Evolutionary conservation across 2,329 filamentous ascomycete genomes (phyloP).

Genomic region (Alternaria angustiovoidea): DNA sequence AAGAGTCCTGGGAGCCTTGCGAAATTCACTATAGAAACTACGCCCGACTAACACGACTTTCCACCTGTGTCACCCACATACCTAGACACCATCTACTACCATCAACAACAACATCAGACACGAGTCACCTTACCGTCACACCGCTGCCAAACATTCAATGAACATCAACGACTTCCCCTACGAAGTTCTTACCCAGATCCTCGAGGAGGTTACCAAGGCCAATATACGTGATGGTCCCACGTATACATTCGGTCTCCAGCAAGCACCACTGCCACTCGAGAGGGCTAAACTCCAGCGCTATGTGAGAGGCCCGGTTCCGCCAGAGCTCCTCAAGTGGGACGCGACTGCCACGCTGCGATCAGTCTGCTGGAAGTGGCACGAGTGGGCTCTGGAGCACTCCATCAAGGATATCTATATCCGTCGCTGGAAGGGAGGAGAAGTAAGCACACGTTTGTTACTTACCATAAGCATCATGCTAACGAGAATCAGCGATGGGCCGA

Average conservation of each 20-base stretch:
- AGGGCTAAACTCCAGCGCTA: constrained; percentile 58
- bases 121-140: constrained; percentile 17
- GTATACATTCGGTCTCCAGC: constrained; percentile 63
- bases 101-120: constrained; percentile 15
- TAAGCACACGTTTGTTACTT: constrained; percentile 23
- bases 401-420: constrained; percentile 61
- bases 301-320: constrained; percentile 60
- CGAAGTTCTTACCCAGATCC: constrained; percentile 62
- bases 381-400: constrained; percentile 62
- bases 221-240: constrained; percentile 58
- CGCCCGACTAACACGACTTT: constrained; percentile 21
- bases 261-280: constrained; percentile 58
- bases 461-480: constrained; percentile 20
- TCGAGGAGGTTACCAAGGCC: constrained; percentile 57
- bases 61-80: constrained; percentile 12
- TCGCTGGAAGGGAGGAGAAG: constrained; percentile 59
- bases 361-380: constrained; percentile 61
- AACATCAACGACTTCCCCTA: constrained; percentile 60
- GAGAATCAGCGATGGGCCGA: constrained; percentile 59
- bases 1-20: constrained; percentile 29
- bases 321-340: constrained; percentile 62
- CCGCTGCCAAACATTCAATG: constrained; percentile 43
- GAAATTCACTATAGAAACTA: constrained; percentile 22
- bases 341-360: constrained; percentile 58
- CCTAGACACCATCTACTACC: background rate